Evolutionary conservation across 148 eudicot genomes (phyloP).

Genomic region (Rhododendron simsii): DNA sequence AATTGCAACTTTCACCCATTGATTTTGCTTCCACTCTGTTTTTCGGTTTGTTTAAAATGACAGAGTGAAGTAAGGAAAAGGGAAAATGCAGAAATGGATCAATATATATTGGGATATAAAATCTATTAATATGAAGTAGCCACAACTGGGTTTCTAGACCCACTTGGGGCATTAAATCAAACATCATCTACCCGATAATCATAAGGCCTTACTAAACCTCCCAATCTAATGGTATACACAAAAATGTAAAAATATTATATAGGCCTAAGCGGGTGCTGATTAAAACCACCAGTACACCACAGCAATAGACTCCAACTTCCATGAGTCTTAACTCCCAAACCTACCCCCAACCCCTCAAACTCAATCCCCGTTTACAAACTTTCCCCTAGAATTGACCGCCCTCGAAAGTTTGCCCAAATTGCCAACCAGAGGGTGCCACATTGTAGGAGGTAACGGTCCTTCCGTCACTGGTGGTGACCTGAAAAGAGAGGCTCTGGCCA

Average conservation of each 20-base stretch:
- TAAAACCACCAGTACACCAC: constrained; percentile 24
- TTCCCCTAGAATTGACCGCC: constrained; percentile 20
- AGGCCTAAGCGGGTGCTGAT: constrained; percentile 41
- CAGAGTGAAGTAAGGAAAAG: background rate
- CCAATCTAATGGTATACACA: background rate
- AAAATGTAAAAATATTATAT: background rate
- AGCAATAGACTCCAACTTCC: constrained; percentile 20
- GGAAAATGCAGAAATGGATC: background rate
- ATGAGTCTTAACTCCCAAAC: constrained; percentile 9
- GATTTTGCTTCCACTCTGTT: background rate
- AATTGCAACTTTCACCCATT: background rate
- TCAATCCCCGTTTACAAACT: background rate
- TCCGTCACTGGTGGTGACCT: constrained; percentile 31
- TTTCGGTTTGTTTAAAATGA: background rate
- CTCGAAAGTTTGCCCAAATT: constrained; percentile 32
- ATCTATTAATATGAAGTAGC: background rate
- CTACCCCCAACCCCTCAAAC: background rate
- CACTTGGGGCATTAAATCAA: background rate
- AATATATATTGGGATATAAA: background rate
- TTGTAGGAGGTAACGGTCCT: constrained; percentile 26
- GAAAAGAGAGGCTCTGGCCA: constrained; percentile 26
- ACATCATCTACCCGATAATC: background rate
- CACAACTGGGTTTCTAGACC: background rate
- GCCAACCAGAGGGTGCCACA: constrained; percentile 28
- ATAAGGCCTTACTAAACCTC: background rate